These are phyloP conservation scores for Aspergillus sp. DNA, from an alignment of 2,329 filamentous ascomycete genomes.

Conservation along the genomic window DNA sequence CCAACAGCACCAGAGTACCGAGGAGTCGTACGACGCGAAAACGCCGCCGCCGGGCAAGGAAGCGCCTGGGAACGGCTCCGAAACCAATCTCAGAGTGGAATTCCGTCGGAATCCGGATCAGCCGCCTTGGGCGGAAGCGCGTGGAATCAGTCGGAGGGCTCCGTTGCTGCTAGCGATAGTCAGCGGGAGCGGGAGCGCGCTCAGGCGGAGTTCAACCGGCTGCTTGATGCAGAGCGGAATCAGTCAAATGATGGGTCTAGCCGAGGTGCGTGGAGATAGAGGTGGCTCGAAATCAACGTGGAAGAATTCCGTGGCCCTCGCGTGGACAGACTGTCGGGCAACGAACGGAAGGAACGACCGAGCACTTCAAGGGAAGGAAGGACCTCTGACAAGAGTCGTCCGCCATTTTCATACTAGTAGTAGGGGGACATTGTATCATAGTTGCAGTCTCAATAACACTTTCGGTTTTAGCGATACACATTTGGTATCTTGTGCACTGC, in stretches of 20 bases:
- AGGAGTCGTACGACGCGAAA: slow-evolving; percentile 15
- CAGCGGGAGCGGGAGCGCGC: slow-evolving; percentile 43
- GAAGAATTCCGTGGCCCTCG: no score
- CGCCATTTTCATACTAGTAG: not conserved
- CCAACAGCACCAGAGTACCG: slow-evolving; percentile 41
- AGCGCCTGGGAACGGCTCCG: slow-evolving; percentile 47
- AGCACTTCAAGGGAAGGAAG: no score
- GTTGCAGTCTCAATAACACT: not conserved
- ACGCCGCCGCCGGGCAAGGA: slow-evolving; percentile 21
- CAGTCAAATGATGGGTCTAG: slow-evolving; percentile 20
- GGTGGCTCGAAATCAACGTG: not conserved
- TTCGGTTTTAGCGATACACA: not conserved
- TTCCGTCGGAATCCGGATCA: not conserved
- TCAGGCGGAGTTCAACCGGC: slow-evolving; percentile 48
- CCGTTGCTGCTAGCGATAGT: slow-evolving; percentile 23
- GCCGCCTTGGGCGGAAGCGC: not conserved
- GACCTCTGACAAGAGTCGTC: not conserved
- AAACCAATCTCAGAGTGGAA: slow-evolving; percentile 16
- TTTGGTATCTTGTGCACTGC: not conserved
- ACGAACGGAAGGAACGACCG: no score
- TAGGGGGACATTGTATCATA: not conserved
- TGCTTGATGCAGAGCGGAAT: slow-evolving; percentile 48
- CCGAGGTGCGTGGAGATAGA: slow-evolving; percentile 28
- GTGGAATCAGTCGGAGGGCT: not conserved
- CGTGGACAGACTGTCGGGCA: no score